phyloP scores from a whole-genome alignment of 352 stramenopile species.

The Elongisporangium prolatum region DNA sequence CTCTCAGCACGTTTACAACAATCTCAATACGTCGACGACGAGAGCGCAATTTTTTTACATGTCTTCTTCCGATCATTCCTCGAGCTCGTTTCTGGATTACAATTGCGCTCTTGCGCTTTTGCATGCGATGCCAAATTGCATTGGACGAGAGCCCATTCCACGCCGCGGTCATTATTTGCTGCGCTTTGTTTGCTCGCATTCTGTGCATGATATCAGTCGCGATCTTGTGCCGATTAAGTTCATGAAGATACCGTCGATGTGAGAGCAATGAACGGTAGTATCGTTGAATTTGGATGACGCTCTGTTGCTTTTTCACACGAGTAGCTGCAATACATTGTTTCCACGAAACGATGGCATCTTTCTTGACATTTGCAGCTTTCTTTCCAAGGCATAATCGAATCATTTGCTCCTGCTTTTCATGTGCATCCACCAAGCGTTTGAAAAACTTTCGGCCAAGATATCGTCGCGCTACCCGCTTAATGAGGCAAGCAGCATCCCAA shows the following conservation, averaged over 20 bases:
- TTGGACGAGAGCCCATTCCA: constrained; percentile 45
- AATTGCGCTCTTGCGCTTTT: constrained; percentile 38
- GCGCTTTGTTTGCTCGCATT: constrained; percentile 31
- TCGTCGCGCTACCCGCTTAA: constrained; percentile 39
- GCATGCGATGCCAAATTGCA: constrained; percentile 39
- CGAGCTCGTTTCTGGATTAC: constrained; percentile 43
- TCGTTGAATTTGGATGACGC: constrained; percentile 34
- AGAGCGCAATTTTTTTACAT: constrained; percentile 27
- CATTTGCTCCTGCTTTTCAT: constrained; percentile 30
- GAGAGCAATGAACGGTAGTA: constrained; percentile 22
- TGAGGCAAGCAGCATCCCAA: constrained; percentile 16
- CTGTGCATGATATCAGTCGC: constrained; percentile 45
- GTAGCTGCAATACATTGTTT: constrained; percentile 7
- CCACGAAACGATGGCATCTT: constrained; percentile 21
- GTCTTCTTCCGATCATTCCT: constrained; percentile 32
- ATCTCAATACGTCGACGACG: constrained; percentile 30
- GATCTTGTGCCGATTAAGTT: constrained; percentile 35
- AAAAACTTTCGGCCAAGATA: constrained; percentile 29
- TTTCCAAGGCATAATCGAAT: constrained; percentile 31
- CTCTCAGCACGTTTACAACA: constrained; percentile 22
- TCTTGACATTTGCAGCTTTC: constrained; percentile 12
- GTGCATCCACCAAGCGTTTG: constrained; percentile 27
- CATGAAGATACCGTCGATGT: constrained; percentile 30
- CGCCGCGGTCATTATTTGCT: constrained; percentile 16
- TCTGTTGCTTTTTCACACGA: constrained; percentile 12